phyloP scores from a whole-genome alignment of 495 filamentous ascomycete species.

The Filosporella fistucella region DNA sequence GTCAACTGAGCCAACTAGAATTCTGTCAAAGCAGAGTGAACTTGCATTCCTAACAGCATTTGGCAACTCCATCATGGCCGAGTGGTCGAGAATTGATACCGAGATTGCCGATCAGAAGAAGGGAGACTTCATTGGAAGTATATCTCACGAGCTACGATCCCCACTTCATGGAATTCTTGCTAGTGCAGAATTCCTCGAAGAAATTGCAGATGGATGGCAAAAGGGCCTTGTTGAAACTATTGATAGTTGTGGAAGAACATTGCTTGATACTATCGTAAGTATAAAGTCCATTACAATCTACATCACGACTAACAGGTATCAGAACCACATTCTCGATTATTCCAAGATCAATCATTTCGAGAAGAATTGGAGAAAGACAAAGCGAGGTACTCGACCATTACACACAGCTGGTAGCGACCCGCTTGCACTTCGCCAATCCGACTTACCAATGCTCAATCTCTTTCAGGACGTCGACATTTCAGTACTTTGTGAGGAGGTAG shows the following conservation, averaged over 20 bases:
- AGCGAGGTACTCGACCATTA: background rate
- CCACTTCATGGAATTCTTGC: slow-evolving; percentile 37
- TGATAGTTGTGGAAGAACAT: slow-evolving; percentile 68
- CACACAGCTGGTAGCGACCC: background rate
- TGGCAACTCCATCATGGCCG: slow-evolving; percentile 55
- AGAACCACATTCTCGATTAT: slow-evolving; percentile 64
- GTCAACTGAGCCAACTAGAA: slow-evolving; percentile 41
- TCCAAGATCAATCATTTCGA: slow-evolving; percentile 46
- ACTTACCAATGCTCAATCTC: slow-evolving; percentile 21
- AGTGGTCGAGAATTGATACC: slow-evolving; percentile 48
- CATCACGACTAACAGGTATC: background rate
- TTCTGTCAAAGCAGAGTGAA: slow-evolving; percentile 39
- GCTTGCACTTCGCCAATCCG: slow-evolving; percentile 12
- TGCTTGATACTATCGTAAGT: slow-evolving; percentile 65
- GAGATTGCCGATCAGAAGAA: slow-evolving; percentile 39
- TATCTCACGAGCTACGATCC: slow-evolving; percentile 35
- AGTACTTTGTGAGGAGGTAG: slow-evolving; percentile 47
- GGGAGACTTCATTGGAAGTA: slow-evolving; percentile 32
- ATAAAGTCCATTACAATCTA: background rate
- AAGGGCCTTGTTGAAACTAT: slow-evolving; percentile 48
- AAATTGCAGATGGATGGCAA: slow-evolving; percentile 10
- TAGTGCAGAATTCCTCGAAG: slow-evolving; percentile 31
- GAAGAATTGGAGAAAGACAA: slow-evolving; percentile 21
- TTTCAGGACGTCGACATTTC: slow-evolving; percentile 39
- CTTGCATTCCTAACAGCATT: slow-evolving; percentile 46